Percentiles rank a stretch among this genome's conserved stretches.
Conservation (phyloP, 768 basidiomycete genomes). For the Neoboletus magnificus region DNA sequence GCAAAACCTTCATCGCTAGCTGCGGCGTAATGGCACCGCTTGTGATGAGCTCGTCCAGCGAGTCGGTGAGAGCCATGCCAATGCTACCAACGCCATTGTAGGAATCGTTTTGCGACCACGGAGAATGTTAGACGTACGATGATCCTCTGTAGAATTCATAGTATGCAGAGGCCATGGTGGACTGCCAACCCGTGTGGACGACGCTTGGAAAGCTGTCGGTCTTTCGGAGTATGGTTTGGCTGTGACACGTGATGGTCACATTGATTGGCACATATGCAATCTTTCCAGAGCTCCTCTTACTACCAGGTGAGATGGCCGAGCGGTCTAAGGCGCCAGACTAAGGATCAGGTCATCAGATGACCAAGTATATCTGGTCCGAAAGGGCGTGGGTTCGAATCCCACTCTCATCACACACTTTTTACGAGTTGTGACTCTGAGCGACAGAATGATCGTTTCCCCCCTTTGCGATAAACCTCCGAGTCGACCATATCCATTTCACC, state of each 20-base stretch:
- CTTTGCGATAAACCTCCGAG: no score
- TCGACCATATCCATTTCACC: no score
- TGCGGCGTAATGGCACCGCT: slow-evolving; percentile 96
- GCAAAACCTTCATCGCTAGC: slow-evolving; percentile 96
- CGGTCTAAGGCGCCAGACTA: slow-evolving; percentile 64
- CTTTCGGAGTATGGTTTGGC: neutral
- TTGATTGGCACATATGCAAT: accelerated
- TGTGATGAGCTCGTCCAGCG: slow-evolving; percentile 96
- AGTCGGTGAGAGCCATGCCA: slow-evolving; percentile 96
- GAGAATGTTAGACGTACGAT: slow-evolving; percentile 54
- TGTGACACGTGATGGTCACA: slow-evolving; percentile 28
- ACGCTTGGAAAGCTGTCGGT: slow-evolving; percentile 3
- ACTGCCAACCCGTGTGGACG: slow-evolving; percentile 10
- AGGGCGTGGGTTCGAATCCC: slow-evolving; percentile 44
- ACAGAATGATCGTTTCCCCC: no score
- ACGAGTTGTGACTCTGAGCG: no score
- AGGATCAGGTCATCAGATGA: slow-evolving; percentile 37
- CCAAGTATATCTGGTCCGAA: slow-evolving; percentile 34
- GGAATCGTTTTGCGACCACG: neutral
- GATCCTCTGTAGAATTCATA: slow-evolving; percentile 93
- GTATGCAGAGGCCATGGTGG: slow-evolving; percentile 73
- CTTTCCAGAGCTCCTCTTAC: accelerated
- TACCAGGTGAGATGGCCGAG: slow-evolving; percentile 48
- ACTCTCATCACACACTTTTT: slow-evolving; percentile 39
- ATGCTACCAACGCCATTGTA: slow-evolving; percentile 51